Base-by-base conservation (phyloP, 768 basidiomycete genomes). In the Macrocybe gigantea region DNA sequence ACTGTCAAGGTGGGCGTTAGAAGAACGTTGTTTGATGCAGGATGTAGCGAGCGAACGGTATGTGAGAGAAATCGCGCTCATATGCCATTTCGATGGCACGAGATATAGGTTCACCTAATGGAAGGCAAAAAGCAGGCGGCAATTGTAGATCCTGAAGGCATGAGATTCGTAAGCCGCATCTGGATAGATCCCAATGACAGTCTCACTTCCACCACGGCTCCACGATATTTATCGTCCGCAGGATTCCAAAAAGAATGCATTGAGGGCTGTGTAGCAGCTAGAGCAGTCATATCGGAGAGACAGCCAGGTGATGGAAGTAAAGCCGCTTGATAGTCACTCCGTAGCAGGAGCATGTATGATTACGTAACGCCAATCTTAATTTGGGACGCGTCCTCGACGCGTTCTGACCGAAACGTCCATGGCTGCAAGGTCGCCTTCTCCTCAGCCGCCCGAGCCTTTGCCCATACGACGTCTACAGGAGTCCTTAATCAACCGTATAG, bases 41-140 rank as follows among this genome's bases (percentile, higher is more conserved):
- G 11, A 40, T 32, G 34, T 13, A 37, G 15, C 38, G 35, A 57
- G 52, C 68, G 41, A 45, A 94, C 93, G 93, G 93, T 51, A 95
- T 84, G 56, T 94, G 85, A 12, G 92, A 92, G 66, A 94, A 96
- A 61, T 96, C 93, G 33, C 92, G 82, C 54, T 96, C 93, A 56
- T 93, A 95, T 0, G 93, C 93, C 22, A 87, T 76, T 56, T 91
- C 90, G 30, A 95, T 79, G 1, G 89, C 93, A 15, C 78, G 74
- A 7, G 79, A 75, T 49, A 94, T 82, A 13, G 79, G 74, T 58
- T 90, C 90, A 49, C 75, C 73, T 8, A 74, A 68, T 6, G 86
- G 85, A 3, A 95, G 73, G 11, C 85, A 79, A 63, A 94, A 94
- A 0, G 93, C 93, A 7, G 93, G 93, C 0, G 91, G 85, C 1